A percentile compares a stretch with the other conserved stretches of the same genome.
Evolutionary conservation across 768 basidiomycete species (phyloP).

Genomic region (Leucogyrophana mollusca): DNA sequence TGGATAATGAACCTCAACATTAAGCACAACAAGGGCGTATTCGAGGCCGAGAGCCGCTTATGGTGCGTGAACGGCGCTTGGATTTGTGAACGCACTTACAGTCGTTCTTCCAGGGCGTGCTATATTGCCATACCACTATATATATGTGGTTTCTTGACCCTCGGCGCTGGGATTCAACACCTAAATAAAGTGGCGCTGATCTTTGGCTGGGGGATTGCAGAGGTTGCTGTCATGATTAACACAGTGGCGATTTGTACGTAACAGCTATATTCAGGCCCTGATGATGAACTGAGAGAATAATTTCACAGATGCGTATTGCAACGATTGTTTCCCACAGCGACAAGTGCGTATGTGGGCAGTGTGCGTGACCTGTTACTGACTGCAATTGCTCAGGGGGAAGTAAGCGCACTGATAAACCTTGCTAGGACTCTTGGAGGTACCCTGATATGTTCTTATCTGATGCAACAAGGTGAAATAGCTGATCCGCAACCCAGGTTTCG

Average conservation of each 20-base stretch:
- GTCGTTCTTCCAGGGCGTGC: slow-evolving; percentile 24
- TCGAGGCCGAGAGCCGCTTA: slow-evolving; percentile 48
- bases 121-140: slow-evolving; percentile 41
- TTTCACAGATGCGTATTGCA: slow-evolving; percentile 38
- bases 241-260: slow-evolving; percentile 39
- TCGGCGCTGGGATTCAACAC: slow-evolving; percentile 38
- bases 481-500: slow-evolving; percentile 23
- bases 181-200: slow-evolving; percentile 29
- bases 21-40: slow-evolving; percentile 47
- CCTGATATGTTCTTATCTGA: background rate
- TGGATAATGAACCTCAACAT: slow-evolving; percentile 44
- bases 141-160: slow-evolving; percentile 39
- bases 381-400: slow-evolving; percentile 33
- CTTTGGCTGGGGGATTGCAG: slow-evolving; percentile 45
- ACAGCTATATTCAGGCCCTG: background rate
- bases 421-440: slow-evolving; percentile 29
- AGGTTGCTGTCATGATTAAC: slow-evolving; percentile 34
- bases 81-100: background rate
- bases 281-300: background rate
- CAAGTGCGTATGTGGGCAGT: slow-evolving; percentile 16
- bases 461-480: background rate
- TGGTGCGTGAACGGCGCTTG: slow-evolving; percentile 26
- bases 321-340: slow-evolving; percentile 34
- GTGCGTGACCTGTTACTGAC: background rate
- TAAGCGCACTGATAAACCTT: slow-evolving; percentile 42